Conservation (phyloP, 2,329 filamentous ascomycete species). For the Periconia digitata region DNA sequence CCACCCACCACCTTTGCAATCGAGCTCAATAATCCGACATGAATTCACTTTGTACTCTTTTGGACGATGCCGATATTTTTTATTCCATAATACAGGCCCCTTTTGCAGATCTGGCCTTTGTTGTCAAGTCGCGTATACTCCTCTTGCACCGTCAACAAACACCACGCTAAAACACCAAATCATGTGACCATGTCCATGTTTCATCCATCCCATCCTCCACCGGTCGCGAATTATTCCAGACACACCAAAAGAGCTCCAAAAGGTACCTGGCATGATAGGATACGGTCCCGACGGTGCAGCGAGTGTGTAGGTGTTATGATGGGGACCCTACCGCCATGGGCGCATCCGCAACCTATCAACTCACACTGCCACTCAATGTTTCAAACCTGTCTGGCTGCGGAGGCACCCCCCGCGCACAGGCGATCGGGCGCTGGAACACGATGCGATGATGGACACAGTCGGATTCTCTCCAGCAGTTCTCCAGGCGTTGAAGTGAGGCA, state of each 20-base stretch:
- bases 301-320: neutral
- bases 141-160: constrained; percentile 1
- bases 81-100: no score
- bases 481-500: no score
- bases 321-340: constrained; percentile 7
- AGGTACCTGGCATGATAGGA: constrained; percentile 6
- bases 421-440: constrained; percentile 1
- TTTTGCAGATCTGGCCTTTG: no score
- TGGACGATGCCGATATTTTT: no score
- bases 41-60: no score
- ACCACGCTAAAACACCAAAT: constrained; percentile 3
- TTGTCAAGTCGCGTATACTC: neutral
- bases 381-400: constrained; percentile 28
- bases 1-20: neutral
- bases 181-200: constrained; percentile 1
- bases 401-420: constrained; percentile 2
- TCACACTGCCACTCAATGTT: constrained; percentile 24
- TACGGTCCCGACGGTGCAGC: neutral
- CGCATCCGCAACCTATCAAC: constrained; percentile 31
- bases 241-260: constrained; percentile 15
- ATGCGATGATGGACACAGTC: neutral
- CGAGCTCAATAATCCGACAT: neutral
- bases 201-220: neutral
- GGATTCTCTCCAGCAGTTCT: no score
- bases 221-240: constrained; percentile 7